Percentiles rank a stretch among this genome's conserved stretches.
Evolutionary conservation across 2,329 filamentous ascomycete species (phyloP).

Genomic region (Thelonectria rubi): DNA sequence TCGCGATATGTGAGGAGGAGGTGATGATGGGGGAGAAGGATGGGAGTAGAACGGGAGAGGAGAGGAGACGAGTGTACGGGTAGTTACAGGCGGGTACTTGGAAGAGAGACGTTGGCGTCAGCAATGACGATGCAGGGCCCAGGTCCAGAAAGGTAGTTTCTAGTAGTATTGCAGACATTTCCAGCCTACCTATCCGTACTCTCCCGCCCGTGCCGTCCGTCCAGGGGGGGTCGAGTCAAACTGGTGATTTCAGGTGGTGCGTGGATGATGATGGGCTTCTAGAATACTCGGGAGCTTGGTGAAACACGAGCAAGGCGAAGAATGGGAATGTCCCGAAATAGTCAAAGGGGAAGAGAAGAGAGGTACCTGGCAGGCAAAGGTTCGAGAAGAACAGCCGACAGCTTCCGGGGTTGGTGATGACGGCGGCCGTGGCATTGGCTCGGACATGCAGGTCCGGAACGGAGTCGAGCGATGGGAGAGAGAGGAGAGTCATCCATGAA

Average conservation of each 20-base stretch:
- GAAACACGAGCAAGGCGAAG: conserved; percentile 21
- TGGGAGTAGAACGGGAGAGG: background rate
- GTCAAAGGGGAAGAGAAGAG: too few relatives aligned
- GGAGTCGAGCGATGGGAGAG: conserved; percentile 13
- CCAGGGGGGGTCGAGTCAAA: background rate
- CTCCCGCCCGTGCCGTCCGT: background rate
- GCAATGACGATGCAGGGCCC: conserved; percentile 3
- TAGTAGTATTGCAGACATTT: background rate
- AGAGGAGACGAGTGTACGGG: background rate
- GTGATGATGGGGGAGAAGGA: background rate
- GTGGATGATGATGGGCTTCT: conserved; percentile 27
- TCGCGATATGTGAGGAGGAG: conserved; percentile 22
- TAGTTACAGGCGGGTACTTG: conserved; percentile 7
- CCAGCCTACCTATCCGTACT: background rate
- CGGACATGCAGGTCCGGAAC: conserved; percentile 30
- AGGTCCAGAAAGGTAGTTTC: conserved; percentile 3
- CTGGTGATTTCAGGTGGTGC: conserved; percentile 22
- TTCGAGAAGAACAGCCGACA: conserved; percentile 23
- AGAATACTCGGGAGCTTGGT: conserved; percentile 25
- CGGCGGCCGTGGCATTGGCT: conserved; percentile 29
- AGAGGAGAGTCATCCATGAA: too few relatives aligned
- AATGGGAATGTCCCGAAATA: conserved; percentile 5
- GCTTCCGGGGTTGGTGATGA: conserved; percentile 7
- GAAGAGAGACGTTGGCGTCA: conserved; percentile 5
- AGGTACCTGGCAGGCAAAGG: background rate